Conservation (phyloP, 2,329 filamentous ascomycete genomes). For the Phialocephala sp. region DNA sequence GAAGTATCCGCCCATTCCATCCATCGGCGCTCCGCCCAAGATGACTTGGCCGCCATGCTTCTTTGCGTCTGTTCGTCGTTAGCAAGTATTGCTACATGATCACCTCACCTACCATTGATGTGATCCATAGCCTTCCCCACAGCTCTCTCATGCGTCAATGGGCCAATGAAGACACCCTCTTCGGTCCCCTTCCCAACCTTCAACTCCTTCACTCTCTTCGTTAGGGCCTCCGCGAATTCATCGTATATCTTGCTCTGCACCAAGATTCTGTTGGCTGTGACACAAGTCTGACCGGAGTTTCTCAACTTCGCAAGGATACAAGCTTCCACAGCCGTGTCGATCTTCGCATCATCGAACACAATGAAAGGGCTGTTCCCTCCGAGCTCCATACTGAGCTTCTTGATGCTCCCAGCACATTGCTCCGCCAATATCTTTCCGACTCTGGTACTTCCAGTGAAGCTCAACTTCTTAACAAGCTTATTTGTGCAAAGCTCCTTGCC, state of each 20-base stretch:
- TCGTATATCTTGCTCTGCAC: slow-evolving; percentile 56
- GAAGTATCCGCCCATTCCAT: slow-evolving; percentile 28
- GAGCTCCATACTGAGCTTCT: slow-evolving; percentile 58
- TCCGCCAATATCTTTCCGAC: slow-evolving; percentile 47
- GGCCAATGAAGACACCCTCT: slow-evolving; percentile 28
- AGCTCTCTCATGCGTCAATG: slow-evolving; percentile 28
- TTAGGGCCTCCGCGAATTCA: slow-evolving; percentile 46
- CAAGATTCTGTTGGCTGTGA: slow-evolving; percentile 51
- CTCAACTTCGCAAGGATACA: slow-evolving; percentile 89
- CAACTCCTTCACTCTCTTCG: slow-evolving; percentile 42
- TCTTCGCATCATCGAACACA: slow-evolving; percentile 90
- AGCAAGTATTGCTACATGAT: neutral
- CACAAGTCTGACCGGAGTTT: slow-evolving; percentile 75
- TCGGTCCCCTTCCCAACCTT: slow-evolving; percentile 33
- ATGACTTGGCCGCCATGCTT: slow-evolving; percentile 47
- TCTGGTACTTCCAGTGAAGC: slow-evolving; percentile 68
- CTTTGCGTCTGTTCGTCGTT: slow-evolving; percentile 50
- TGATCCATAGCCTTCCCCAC: slow-evolving; percentile 31
- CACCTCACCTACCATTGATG: slow-evolving; percentile 24
- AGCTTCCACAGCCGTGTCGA: slow-evolving; percentile 81
- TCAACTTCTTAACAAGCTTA: slow-evolving; percentile 50
- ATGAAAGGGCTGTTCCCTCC: slow-evolving; percentile 95
- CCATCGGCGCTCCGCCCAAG: slow-evolving; percentile 42
- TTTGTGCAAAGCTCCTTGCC: slow-evolving; percentile 46
- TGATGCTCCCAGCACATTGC: slow-evolving; percentile 45